Base-by-base conservation (phyloP, 176 grass and related monocot species). In the Oryza coarctata region DNA sequence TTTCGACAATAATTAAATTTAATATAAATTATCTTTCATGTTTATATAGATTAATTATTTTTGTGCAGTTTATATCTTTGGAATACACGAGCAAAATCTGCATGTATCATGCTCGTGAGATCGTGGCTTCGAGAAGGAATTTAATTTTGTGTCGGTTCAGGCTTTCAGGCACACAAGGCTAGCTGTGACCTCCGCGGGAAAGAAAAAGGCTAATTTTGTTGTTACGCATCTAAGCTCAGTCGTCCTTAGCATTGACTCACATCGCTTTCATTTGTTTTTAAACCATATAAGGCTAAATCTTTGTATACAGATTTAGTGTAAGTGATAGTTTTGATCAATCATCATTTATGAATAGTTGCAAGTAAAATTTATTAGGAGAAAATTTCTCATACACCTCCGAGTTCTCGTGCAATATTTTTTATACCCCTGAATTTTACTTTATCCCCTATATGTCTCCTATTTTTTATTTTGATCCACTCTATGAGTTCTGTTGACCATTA, bases 211-310 rank as follows among this genome's bases (percentile, higher is more conserved):
- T 9, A 60, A 12, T 44, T 79, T 88, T 83, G 74, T 73, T 73
- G 68, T 73, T 79, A 74, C 75, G 66, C 75, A 58, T 79, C 80
- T 83, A 80, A 83, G 41, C 32, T 41, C 30, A 72, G 60, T 27
- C 26, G 20, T 72, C 57, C 68, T 41, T 65, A 55, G 8, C 43
- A 28, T 65, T 78, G 66, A 78, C 73, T 28, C 29, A 4, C 64
- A 82, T 3, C 2, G 17, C 50, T 55, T 55, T 55, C 50, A 55
- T 55, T 7, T 36, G 15, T 52, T 34, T 71, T 63, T 9, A 11
- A 25, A 60, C 5, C 18, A 55, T 0, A 23, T 11, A 60, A 22
- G 49, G 2, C 18, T 11, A 60, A 60, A 13, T 58, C 17, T 58
- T 23, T 23, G 50, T n/a, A 18, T 6, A 8, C n/a, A 20, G 20